A percentile compares a stretch with the other conserved stretches of the same genome.
Conservation (phyloP, 2,329 filamentous ascomycete genomes). For the Thelonectria olida region DNA sequence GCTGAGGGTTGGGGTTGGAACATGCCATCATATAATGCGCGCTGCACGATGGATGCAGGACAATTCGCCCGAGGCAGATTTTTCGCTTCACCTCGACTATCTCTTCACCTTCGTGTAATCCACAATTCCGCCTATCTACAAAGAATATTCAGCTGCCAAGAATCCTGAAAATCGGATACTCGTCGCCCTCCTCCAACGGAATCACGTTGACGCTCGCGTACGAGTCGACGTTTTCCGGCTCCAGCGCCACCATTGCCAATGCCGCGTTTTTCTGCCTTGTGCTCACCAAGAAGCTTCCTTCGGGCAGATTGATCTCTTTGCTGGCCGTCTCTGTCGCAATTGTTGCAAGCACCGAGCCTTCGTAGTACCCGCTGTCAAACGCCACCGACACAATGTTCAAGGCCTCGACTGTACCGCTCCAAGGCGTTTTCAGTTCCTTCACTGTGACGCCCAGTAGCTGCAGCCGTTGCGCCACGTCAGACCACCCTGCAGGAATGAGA, state of each 20-base stretch:
- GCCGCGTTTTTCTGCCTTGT: slow-evolving; percentile 45
- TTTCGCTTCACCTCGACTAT: neutral
- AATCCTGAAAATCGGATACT: slow-evolving; percentile 44
- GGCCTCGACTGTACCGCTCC: slow-evolving; percentile 40
- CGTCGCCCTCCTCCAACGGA: slow-evolving; percentile 39
- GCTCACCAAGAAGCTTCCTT: slow-evolving; percentile 44
- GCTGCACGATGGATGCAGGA: neutral
- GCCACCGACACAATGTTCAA: slow-evolving; percentile 35
- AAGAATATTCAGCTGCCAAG: too few relatives aligned
- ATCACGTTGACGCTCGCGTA: slow-evolving; percentile 44
- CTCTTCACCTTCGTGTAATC: neutral
- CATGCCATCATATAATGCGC: neutral
- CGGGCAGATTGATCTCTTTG: slow-evolving; percentile 35
- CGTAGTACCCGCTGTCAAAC: slow-evolving; percentile 36
- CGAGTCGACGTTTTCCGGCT: slow-evolving; percentile 47
- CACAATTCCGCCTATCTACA: neutral
- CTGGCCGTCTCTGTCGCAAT: slow-evolving; percentile 29
- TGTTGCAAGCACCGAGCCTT: slow-evolving; percentile 38
- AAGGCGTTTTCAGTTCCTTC: slow-evolving; percentile 31
- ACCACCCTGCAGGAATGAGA: slow-evolving; percentile 42
- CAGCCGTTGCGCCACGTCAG: slow-evolving; percentile 40
- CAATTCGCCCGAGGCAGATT: neutral
- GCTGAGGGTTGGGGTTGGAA: neutral
- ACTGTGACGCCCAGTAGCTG: slow-evolving; percentile 38
- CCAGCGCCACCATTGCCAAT: slow-evolving; percentile 40